Evolutionary conservation across 2,329 filamentous ascomycete species (phyloP).

Genomic region (Cercospora sp.): DNA sequence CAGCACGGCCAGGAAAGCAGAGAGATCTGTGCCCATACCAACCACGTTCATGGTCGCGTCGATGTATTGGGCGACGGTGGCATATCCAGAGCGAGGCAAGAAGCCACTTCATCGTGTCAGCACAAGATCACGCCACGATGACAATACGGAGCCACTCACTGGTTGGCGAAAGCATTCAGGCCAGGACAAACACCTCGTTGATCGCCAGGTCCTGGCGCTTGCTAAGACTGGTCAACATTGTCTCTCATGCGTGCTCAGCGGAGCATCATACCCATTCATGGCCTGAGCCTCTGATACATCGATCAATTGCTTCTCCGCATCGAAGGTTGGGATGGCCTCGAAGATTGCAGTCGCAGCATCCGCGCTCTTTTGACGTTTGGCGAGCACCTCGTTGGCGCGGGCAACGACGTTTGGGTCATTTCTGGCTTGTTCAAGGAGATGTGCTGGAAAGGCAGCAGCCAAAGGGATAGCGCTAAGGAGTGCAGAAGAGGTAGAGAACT

Average conservation of each 20-base stretch:
- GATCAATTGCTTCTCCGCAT: slow-evolving; percentile 35
- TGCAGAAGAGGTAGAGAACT: slow-evolving; percentile 19
- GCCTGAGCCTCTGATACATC: slow-evolving; percentile 30
- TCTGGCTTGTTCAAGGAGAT: slow-evolving; percentile 18
- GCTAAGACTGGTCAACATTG: not conserved
- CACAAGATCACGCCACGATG: not conserved
- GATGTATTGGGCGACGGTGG: slow-evolving; percentile 35
- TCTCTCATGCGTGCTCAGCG: not conserved
- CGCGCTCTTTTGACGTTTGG: slow-evolving; percentile 29
- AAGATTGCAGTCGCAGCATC: slow-evolving; percentile 30
- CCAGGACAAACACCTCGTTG: slow-evolving; percentile 37
- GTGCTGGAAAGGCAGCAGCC: slow-evolving; percentile 22
- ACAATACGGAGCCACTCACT: not conserved
- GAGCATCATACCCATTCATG: slow-evolving; percentile 29
- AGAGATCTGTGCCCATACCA: slow-evolving; percentile 39
- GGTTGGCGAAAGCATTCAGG: slow-evolving; percentile 34
- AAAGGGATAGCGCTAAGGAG: slow-evolving; percentile 20
- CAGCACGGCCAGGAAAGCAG: slow-evolving; percentile 25
- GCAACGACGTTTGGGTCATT: slow-evolving; percentile 23
- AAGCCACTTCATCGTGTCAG: not conserved
- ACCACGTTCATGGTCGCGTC: slow-evolving; percentile 35
- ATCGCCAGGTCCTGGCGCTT: slow-evolving; percentile 34
- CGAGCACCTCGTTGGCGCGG: slow-evolving; percentile 16
- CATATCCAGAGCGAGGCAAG: slow-evolving; percentile 33
- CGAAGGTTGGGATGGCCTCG: slow-evolving; percentile 34